These are phyloP conservation scores for Saururus chinensis DNA, from an alignment of 164 flowering plant species.

Conservation along the genomic window DNA sequence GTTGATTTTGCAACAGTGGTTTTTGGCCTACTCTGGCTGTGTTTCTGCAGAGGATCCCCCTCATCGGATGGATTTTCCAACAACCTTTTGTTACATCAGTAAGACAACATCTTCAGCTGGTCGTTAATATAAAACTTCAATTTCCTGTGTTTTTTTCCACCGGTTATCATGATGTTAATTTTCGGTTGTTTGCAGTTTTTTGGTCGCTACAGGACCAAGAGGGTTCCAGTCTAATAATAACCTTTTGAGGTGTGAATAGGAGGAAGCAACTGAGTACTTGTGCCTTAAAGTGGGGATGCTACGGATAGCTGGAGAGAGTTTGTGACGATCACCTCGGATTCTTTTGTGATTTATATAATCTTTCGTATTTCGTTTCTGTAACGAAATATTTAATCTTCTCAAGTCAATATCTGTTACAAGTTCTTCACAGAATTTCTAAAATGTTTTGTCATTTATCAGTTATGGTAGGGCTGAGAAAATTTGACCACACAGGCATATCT, in stretches of 20 bases:
- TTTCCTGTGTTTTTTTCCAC: neutral
- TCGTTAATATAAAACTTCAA: neutral
- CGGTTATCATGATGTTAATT: neutral
- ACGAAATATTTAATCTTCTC: too few species aligned
- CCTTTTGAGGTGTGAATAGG: neutral
- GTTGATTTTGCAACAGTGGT: constrained; percentile 47
- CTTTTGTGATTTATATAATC: too few species aligned
- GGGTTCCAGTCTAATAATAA: constrained; percentile 24
- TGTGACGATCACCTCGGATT: too few species aligned
- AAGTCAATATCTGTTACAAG: too few species aligned
- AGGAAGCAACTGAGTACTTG: neutral
- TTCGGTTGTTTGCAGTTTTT: constrained; percentile 12
- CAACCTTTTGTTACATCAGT: constrained; percentile 89
- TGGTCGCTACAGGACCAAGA: constrained; percentile 19
- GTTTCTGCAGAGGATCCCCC: constrained; percentile 81
- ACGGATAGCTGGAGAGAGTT: neutral
- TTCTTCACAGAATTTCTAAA: too few species aligned
- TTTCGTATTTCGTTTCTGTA: too few species aligned
- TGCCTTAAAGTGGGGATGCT: neutral
- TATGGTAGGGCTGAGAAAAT: too few species aligned
- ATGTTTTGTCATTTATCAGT: too few species aligned
- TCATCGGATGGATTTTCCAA: constrained; percentile 91
- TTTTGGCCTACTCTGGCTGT: constrained; percentile 96
- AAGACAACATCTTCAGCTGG: constrained; percentile 10
- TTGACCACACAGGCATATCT: too few species aligned